Conservation (phyloP, 345 rosid genomes). For the Citrus hindsii region DNA sequence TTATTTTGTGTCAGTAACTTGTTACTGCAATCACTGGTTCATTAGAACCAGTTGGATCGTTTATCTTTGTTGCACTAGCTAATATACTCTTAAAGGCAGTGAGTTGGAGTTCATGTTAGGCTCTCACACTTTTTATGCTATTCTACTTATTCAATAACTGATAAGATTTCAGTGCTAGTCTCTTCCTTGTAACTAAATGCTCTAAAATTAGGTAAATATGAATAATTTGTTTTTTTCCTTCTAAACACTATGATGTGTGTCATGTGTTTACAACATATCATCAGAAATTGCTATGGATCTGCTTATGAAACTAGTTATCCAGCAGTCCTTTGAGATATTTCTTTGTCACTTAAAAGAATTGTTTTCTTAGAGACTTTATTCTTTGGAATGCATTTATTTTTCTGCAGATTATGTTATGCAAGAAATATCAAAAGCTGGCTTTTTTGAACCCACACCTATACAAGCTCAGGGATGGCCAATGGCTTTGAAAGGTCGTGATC, state of each 20-base stretch:
- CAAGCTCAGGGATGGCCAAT: constrained; percentile 99
- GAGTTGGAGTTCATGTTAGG: neutral
- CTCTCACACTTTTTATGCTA: neutral
- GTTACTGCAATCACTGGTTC: neutral
- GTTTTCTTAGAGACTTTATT: neutral
- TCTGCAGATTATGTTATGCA: constrained; percentile 86
- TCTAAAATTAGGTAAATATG: neutral
- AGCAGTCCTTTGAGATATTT: neutral
- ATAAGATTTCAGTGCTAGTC: neutral
- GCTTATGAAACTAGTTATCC: neutral
- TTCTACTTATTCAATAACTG: neutral
- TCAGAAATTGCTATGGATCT: neutral
- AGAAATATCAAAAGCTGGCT: constrained; percentile 92
- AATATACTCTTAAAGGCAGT: neutral
- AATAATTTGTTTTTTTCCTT: neutral
- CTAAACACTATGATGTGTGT: neutral
- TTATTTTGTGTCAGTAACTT: neutral
- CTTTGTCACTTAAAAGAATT: constrained; percentile 5
- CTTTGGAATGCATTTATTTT: constrained; percentile 8
- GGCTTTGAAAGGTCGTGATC: constrained; percentile 98
- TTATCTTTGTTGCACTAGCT: neutral
- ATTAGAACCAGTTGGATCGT: neutral
- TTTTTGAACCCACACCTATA: constrained; percentile 92
- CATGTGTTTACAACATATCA: neutral
- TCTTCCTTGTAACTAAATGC: neutral